Evolutionary conservation across 2,329 filamentous ascomycete species (phyloP), one percentile per base, ranked within the genome.

Genomic region (Fusarium domesticum): DNA sequence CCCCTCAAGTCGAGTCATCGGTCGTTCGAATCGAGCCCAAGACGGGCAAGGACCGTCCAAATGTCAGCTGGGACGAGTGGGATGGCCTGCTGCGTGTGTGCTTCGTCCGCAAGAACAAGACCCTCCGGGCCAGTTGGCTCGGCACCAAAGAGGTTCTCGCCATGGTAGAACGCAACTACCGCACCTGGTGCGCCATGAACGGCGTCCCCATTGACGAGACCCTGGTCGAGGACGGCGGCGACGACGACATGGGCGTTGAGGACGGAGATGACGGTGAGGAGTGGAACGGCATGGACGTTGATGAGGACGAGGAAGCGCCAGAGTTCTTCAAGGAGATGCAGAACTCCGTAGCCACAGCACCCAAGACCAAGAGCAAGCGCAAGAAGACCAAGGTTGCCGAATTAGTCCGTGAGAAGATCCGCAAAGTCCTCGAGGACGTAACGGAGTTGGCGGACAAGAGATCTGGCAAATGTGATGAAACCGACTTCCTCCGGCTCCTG

Each of bases 11-110:
- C 45, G 93, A 98, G 69, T 89, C 83, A 6, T 91, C 86, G 45
- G 91, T 96, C 6, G 90, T 96, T 37, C 80, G 91, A 48, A 86
- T 96, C 55, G 88, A 92, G 63, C 90, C 90, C 17, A 95, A 96
- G 72, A 77, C 80, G 30, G 90, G 90, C 10, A 73, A 70, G 37
- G 80, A 84, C 53, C 74, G 89, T 30, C 92, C 92, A 41, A 85
- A 89, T 57, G 91, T 97, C 53, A 88, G 83, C 64, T 97, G 92
- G 69, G 89, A 95, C 41, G 93, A 97, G 67, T 96, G 91, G 85
- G 92, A 97, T 63, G 91, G 92, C 8, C 75, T 97, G 63, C 69
- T 97, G 50, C 76, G 84, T 49, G 96, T 96, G 57, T 70, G 67
- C 55, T 71, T 75, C 56, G 78, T 77, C 50, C 76, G 93, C 56